Conservation (phyloP, 306 rosid genomes). For the Abrus pulchellus region DNA sequence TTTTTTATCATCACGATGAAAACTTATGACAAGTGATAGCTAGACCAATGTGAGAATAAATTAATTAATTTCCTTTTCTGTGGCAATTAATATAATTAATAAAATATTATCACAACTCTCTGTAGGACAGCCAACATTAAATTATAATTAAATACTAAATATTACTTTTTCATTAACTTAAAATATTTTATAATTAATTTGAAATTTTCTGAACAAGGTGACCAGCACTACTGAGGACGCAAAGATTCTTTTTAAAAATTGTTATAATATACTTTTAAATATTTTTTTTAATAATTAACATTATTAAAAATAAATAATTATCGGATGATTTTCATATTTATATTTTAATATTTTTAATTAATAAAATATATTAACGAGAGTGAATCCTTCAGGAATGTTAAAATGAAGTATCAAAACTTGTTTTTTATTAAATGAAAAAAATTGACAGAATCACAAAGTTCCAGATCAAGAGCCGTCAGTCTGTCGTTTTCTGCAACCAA, state of each 20-base stretch:
- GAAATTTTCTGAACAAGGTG: background rate
- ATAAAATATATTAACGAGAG: too few relatives aligned
- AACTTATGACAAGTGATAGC: background rate
- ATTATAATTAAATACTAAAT: background rate
- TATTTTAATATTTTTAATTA: too few relatives aligned
- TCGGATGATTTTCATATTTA: too few relatives aligned
- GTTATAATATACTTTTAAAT: too few relatives aligned
- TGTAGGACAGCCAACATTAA: too few relatives aligned
- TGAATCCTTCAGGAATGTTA: too few relatives aligned
- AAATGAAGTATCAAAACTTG: too few relatives aligned
- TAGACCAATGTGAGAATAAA: background rate
- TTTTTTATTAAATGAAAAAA: background rate
- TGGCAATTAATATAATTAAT: background rate
- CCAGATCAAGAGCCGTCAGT: background rate
- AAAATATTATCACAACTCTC: too few relatives aligned
- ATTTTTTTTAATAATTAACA: too few relatives aligned
- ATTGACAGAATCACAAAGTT: background rate
- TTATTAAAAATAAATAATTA: too few relatives aligned
- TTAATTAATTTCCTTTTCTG: background rate
- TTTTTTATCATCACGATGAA: background rate
- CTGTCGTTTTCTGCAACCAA: background rate
- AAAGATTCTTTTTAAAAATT: background rate
- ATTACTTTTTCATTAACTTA: background rate
- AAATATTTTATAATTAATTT: background rate
- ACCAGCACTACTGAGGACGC: background rate